Evolutionary conservation across 2,329 filamentous ascomycete species (phyloP), one percentile per base, ranked within the genome.

Genomic region (Colletotrichum godetiae): DNA sequence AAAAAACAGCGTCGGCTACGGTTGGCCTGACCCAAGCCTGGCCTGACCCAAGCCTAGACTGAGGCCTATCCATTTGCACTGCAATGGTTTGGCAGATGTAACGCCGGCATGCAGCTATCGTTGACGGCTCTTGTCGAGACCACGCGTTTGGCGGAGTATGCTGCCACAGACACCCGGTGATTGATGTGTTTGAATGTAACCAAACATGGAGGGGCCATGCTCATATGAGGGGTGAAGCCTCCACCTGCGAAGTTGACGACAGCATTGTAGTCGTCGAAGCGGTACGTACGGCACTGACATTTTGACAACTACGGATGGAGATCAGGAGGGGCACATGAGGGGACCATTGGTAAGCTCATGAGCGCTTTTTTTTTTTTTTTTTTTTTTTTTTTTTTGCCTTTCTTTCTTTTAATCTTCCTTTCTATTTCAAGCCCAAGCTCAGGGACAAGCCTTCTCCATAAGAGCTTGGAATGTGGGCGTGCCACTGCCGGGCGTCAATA

Each of bases 31-130:
- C 59, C 12, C 42, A 49, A 49, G 42, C 42, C 42, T n/a, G 22
- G 22, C n/a, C 35, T 31, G 59, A 3, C n/a, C 37, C 42, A 49
- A 49, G 42, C 42, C 42, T n/a, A 22, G 22, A 29, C 35, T 31
- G 59, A 3, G 24, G 37, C 37, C 58, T 42, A 19, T 29, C 35
- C 35, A 24, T 29, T 15, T 13, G 7, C 35, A 29, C 35, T 46
- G 67, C 42, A 33, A 57, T 19, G 12, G 52, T 52, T n/a, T 53
- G 67, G 59, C 57, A 33, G 59, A 63, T 63, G 66, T 57, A 56
- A 68, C 67, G 57, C 24, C 66, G 66, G 58, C 42, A 60, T 65
- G 61, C 62, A 60, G 68, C 68, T 31, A 31, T 67, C 27, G 61
- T 55, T 29, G 55, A 70, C 61, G 68, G 61, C 33, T 53, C 61